phyloP scores from a whole-genome alignment of 108 stramenopile species.

The Stephanodiscus triporus region DNA sequence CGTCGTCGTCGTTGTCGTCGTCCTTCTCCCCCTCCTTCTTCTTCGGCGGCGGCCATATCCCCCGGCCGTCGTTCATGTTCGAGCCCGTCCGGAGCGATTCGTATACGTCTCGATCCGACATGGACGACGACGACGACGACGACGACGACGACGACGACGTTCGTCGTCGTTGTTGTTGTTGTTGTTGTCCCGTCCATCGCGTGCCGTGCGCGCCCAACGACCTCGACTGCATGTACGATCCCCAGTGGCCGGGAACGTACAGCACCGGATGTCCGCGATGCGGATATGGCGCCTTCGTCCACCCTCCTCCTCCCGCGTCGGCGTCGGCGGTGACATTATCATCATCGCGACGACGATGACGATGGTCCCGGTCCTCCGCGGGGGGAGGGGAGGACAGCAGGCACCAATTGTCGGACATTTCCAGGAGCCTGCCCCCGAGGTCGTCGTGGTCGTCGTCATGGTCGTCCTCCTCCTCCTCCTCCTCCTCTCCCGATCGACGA shows the following conservation, averaged over 20 bases:
- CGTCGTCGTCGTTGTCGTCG: too few relatives aligned
- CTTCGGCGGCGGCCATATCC: background rate
- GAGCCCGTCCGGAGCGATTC: slow-evolving; percentile 23
- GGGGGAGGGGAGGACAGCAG: too few relatives aligned
- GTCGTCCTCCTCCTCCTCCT: too few relatives aligned
- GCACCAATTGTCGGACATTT: slow-evolving; percentile 43
- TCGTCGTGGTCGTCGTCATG: background rate
- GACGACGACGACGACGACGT: background rate
- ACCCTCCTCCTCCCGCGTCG: background rate
- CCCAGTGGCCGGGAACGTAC: slow-evolving; percentile 86
- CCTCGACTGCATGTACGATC: slow-evolving; percentile 69
- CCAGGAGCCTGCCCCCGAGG: slow-evolving; percentile 35
- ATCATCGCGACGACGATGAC: slow-evolving; percentile 14
- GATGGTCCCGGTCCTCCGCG: too few relatives aligned
- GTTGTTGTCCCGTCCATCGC: slow-evolving; percentile 50
- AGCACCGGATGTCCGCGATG: slow-evolving; percentile 58
- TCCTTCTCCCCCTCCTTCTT: too few relatives aligned
- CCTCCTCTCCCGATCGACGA: too few relatives aligned
- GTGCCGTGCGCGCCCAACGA: slow-evolving; percentile 86
- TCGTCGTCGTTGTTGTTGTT: background rate
- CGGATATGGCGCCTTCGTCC: slow-evolving; percentile 32
- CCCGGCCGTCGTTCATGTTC: slow-evolving; percentile 38
- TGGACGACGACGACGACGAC: background rate
- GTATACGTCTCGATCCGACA: slow-evolving; percentile 28
- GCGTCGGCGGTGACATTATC: too few relatives aligned